Base-by-base conservation (phyloP, 2,329 filamentous ascomycete genomes). In the Alternaria viburni region DNA sequence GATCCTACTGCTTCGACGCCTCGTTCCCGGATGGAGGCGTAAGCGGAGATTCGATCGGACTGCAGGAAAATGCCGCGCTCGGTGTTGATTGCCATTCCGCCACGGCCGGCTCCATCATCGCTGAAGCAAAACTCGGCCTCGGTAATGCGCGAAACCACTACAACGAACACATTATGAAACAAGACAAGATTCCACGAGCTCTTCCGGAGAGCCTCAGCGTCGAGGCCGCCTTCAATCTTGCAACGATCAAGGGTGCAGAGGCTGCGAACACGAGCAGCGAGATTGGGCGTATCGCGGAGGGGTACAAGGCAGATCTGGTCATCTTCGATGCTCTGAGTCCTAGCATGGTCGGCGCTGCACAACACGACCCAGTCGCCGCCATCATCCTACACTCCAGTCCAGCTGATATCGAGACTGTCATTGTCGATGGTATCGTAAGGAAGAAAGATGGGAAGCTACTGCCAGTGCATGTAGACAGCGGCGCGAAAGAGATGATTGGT, bases 31-130 rank as follows among this genome's bases (percentile, higher is more conserved):
- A 63, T 49, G 69, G 59, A n/a, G 65, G 64, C 4, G 32, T 59
- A 0, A 59, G 43, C 7, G 61, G 57, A 49, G 76, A 68, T 15
- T 66, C 66, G 3, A 55, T 62, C 25, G 71, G 69, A 13, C 30
- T 73, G 17, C 72, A 78, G 32, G 67, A 71, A 62, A 83, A 87
- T 62, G 82, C 83, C 3, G 78, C 84, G 13, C 79, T 88, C 0
- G 86, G 86, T 2, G 79, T 88, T 11, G 86, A 88, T 67, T 87
- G 85, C 1, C 85, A 87, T 70, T 83, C 84, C 50, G 83, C 83
- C 15, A 87, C 82, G 65, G 83, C 81, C 1, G 80, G 81, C 3
- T 85, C 86, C 41, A 70, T 77, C 12, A 57, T 73, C 8, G 54
- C 52, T 0, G 86, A 88, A 69, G 84, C 86, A 2, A 80, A 86